These are phyloP conservation scores for Trametes gibbosa DNA, from an alignment of 768 basidiomycete species.

Conservation along the genomic window DNA sequence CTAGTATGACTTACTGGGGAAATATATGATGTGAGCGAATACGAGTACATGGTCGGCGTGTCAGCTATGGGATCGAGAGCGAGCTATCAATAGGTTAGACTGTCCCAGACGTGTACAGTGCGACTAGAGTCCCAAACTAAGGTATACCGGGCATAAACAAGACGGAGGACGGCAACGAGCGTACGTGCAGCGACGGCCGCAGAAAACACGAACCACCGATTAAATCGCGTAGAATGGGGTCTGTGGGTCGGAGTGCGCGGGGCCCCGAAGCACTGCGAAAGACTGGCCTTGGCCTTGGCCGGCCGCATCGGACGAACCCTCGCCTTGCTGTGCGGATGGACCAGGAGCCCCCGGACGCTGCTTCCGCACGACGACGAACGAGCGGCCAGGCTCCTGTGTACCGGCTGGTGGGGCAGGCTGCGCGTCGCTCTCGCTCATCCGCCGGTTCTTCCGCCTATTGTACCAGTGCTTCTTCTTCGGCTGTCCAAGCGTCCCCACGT, in stretches of 20 bases:
- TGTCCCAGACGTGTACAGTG: constrained; percentile 18
- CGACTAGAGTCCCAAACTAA: constrained; percentile 13
- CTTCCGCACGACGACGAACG: constrained; percentile 35
- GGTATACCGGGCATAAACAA: neutral
- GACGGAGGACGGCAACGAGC: neutral
- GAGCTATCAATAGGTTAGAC: constrained; percentile 14
- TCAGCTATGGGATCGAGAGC: constrained; percentile 3
- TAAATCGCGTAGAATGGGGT: constrained; percentile 4
- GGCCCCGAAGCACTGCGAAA: constrained; percentile 31
- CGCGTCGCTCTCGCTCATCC: constrained; percentile 54
- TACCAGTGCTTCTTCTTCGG: constrained; percentile 73
- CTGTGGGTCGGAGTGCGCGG: constrained; percentile 22
- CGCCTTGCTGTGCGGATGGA: neutral
- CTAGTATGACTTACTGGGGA: neutral
- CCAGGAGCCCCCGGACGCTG: constrained; percentile 20
- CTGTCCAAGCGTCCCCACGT: constrained; percentile 31
- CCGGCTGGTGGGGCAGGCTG: constrained; percentile 9
- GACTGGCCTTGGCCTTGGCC: constrained; percentile 22
- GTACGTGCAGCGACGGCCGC: neutral
- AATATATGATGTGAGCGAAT: constrained; percentile 5
- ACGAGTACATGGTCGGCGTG: constrained; percentile 7
- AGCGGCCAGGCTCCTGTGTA: constrained; percentile 26
- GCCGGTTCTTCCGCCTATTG: constrained; percentile 55
- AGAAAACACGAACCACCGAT: neutral
- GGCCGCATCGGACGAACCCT: neutral